These are phyloP conservation scores for Globisporangium yorkense DNA, from an alignment of 352 stramenopile genomes.

Conservation along the genomic window DNA sequence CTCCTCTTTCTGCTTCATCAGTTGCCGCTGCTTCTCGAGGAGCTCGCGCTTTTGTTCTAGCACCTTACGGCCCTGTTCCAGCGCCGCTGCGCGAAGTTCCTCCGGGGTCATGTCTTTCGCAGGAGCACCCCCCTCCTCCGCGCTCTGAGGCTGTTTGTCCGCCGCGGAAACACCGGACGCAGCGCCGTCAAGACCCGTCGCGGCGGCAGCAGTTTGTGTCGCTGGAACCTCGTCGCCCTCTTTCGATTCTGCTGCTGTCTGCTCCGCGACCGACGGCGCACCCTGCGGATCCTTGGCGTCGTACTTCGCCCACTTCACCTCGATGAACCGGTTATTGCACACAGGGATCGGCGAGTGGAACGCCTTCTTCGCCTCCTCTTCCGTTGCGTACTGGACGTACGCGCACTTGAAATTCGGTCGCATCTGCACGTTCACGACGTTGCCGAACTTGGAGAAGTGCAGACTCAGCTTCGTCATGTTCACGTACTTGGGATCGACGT, in stretches of 20 bases:
- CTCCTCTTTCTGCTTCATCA: conserved; percentile 82
- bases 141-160: conserved; percentile 2
- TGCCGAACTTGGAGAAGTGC: conserved; percentile 86
- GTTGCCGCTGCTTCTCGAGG: conserved; percentile 73
- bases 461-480: conserved; percentile 87
- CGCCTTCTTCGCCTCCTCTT: conserved; percentile 78
- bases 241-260: conserved; percentile 27
- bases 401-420: conserved; percentile 70
- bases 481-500: conserved; percentile 84
- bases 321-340: conserved; percentile 89
- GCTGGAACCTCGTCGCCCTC: conserved; percentile 20
- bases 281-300: conserved; percentile 64
- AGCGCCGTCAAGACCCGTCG: neutral
- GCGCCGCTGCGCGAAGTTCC: conserved; percentile 58
- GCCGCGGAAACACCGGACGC: neutral
- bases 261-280: conserved; percentile 29
- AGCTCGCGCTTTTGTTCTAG: conserved; percentile 85
- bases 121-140: conserved; percentile 19
- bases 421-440: conserved; percentile 89
- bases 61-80: conserved; percentile 77
- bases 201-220: neutral
- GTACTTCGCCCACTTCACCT: conserved; percentile 84
- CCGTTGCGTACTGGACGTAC: conserved; percentile 83
- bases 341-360: conserved; percentile 85
- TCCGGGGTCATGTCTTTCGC: conserved; percentile 70